These are phyloP conservation scores for Antrodiella citrinella DNA, from an alignment of 768 basidiomycete genomes.

Conservation along the genomic window DNA sequence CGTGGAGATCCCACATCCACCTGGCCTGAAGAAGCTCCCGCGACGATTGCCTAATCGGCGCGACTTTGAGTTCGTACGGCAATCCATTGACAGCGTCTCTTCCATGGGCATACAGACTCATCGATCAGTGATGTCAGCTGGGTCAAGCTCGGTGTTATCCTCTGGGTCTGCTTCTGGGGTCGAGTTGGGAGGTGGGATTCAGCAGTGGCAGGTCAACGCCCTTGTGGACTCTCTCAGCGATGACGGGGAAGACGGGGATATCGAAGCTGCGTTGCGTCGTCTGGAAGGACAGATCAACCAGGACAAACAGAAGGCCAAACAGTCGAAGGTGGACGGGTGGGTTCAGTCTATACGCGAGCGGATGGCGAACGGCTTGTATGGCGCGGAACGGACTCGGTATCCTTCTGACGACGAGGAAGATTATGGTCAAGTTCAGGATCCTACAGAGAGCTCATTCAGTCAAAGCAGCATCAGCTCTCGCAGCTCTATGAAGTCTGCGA, in stretches of 20 bases:
- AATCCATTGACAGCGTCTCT: slow-evolving; percentile 64
- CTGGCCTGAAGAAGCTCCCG: slow-evolving; percentile 45
- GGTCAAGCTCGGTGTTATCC: slow-evolving; percentile 30
- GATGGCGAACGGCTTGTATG: slow-evolving; percentile 55
- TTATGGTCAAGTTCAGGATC: slow-evolving; percentile 17
- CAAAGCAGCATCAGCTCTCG: slow-evolving; percentile 5
- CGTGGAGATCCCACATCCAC: slow-evolving; percentile 29
- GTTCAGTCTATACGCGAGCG: slow-evolving; percentile 64
- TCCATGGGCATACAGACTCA: slow-evolving; percentile 70
- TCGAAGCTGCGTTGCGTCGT: slow-evolving; percentile 70
- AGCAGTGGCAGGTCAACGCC: slow-evolving; percentile 81
- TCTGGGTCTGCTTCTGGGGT: slow-evolving; percentile 18
- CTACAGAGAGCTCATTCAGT: slow-evolving; percentile 6
- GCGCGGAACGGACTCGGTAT: slow-evolving; percentile 30
- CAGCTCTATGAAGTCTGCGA: slow-evolving; percentile 10
- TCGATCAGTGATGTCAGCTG: slow-evolving; percentile 48
- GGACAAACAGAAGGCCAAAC: slow-evolving; percentile 59
- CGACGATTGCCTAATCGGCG: slow-evolving; percentile 65
- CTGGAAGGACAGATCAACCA: slow-evolving; percentile 85
- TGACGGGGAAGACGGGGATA: slow-evolving; percentile 70
- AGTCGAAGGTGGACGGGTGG: slow-evolving; percentile 77
- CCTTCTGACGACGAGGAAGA: slow-evolving; percentile 38
- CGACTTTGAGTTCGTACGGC: slow-evolving; percentile 73
- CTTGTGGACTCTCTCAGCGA: slow-evolving; percentile 65
- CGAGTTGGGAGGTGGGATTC: slow-evolving; percentile 31